A percentile compares a stretch with the other conserved stretches of the same genome.
phyloP scores from a whole-genome alignment of 208 protist species.

The Herpetomonas tarakana region DNA sequence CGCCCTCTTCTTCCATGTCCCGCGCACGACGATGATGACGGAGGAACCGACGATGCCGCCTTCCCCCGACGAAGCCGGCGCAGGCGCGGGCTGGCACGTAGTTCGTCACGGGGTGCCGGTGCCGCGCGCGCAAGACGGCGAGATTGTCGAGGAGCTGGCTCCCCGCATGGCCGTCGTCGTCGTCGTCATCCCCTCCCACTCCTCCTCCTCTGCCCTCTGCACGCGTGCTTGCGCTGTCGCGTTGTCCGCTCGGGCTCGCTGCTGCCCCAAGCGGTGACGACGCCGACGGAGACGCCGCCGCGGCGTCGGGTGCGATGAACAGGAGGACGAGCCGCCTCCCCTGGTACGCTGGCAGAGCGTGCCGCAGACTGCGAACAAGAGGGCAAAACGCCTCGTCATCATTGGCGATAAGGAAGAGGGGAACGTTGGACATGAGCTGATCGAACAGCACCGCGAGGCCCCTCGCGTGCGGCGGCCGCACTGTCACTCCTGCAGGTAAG shows the following conservation, averaged over 20 bases:
- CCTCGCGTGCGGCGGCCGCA: not conserved
- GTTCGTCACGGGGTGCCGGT: conserved; percentile 10
- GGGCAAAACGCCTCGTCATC: conserved; percentile 22
- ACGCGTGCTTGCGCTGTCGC: no score
- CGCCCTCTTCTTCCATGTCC: no score
- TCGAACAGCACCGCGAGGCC: not conserved
- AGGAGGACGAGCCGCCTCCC: conserved; percentile 9
- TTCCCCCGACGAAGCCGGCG: conserved; percentile 1
- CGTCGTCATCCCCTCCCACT: no score
- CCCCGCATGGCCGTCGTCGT: no score
- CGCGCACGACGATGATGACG: no score
- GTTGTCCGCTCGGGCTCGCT: no score
- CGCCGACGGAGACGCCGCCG: no score
- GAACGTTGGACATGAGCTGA: conserved; percentile 5
- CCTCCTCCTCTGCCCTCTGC: no score
- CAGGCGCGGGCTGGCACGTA: conserved; percentile 12
- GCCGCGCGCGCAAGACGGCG: not conserved
- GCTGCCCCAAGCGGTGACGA: no score
- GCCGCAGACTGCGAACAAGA: conserved; percentile 12
- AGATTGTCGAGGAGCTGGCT: no score
- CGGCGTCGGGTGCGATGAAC: not conserved
- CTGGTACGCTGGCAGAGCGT: conserved; percentile 8
- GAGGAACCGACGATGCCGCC: no score
- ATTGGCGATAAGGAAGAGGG: conserved; percentile 15
- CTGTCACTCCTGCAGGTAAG: not conserved